A percentile compares a stretch with the other conserved stretches of the same genome.
Conservation (phyloP, 202 grass and related monocot species). For the Saccharum hybrid region DNA sequence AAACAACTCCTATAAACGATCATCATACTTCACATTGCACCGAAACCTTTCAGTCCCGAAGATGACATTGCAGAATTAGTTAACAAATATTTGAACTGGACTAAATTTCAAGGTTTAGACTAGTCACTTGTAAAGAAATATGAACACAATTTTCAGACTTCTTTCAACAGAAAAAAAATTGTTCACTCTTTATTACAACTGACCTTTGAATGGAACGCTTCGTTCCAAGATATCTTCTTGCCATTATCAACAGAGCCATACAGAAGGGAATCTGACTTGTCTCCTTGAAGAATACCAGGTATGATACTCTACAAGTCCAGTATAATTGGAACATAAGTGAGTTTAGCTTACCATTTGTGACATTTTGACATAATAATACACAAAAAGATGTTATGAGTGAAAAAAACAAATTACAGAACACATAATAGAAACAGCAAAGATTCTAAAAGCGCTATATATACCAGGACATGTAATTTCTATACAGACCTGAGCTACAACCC, state of each 20-base stretch:
- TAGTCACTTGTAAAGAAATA: not conserved
- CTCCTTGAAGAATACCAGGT: constrained; percentile 99
- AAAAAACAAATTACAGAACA: not conserved
- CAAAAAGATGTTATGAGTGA: not conserved
- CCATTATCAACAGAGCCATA: constrained; percentile 99
- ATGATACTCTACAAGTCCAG: constrained; percentile 82
- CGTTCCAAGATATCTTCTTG: constrained; percentile 99
- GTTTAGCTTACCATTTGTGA: not conserved
- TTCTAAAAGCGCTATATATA: constrained; percentile 29
- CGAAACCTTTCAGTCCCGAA: not conserved
- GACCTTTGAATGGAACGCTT: constrained; percentile 92
- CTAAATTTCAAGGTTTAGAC: not conserved
- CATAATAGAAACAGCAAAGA: constrained; percentile 24
- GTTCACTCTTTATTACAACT: constrained; percentile 13
- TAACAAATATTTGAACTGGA: constrained; percentile 19
- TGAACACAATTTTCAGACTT: not conserved
- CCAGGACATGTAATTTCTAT: not conserved
- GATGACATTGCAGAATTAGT: not conserved
- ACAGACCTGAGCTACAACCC: constrained; percentile 95
- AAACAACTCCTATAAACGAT: not conserved
- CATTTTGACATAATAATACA: not conserved
- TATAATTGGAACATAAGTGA: constrained; percentile 24
- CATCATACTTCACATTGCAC: not conserved
- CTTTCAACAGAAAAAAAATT: not conserved
- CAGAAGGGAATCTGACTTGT: constrained; percentile 94